Base-by-base conservation (phyloP, 2,329 filamentous ascomycete genomes). In the Trichophyton verrucosum region DNA sequence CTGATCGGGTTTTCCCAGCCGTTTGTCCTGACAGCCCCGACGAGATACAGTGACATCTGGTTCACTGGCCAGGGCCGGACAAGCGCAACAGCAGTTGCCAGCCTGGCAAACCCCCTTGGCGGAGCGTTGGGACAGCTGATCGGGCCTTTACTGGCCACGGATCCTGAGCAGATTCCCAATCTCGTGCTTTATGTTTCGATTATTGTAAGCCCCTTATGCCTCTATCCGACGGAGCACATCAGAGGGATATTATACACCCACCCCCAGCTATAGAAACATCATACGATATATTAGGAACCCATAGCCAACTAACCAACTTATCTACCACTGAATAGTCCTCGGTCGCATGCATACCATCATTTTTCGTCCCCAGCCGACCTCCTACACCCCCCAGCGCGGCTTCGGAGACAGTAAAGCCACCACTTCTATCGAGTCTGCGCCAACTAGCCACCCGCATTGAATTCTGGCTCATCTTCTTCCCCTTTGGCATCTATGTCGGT, bases 1-100 rank as follows among this genome's bases (percentile, higher is more conserved):
- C 73, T 99, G 63, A 90, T 88, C 59, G 94, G 92, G 0, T 80
- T 96, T 44, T 86, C 90, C 0, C 94, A 99, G 71, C 91, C 94
- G 0, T 97, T 97, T 72, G 89, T 95, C 11, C 82, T 97, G 8
- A 85, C 87, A 5, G 90, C 92, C 0, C 92, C 94, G 0, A 92
- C 94, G 0, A 81, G 89, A 64, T 99, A 95, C 74, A 94, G 89
- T 60, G 91, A 96, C 71, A 78, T 96, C 62, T 97, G 94, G 94
- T 97, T 97, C 75, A 91, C 89, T 1, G 86, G 88, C 67, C 77
- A 80, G 9, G 92, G 91, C 6, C 84, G 94, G 60, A 88, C 96
- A 11, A 86, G 87, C 60, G 92, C 92, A 17, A 97, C 92, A 0
- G 94, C 92, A 0, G 69, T 96, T 40, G 86, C 87, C 22, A 91